Conservation (phyloP, 1,139 yeast species). For the Kodamaea fungicola region DNA sequence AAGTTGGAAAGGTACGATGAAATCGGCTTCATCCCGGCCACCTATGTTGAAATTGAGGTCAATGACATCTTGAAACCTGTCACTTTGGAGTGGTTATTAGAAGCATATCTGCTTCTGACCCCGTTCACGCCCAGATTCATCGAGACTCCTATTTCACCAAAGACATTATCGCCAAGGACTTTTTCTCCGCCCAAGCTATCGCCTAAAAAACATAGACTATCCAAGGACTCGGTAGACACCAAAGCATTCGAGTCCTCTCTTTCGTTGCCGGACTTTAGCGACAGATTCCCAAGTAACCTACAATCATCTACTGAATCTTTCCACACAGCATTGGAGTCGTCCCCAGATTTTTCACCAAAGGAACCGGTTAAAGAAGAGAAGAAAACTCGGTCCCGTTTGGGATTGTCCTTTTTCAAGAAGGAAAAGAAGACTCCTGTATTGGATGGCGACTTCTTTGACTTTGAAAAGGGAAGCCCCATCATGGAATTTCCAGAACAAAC, state of each 20-base stretch:
- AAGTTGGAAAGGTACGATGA: constrained; percentile 16
- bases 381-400: not conserved
- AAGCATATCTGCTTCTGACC: not conserved
- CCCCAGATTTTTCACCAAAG: too few relatives aligned
- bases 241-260: too few relatives aligned
- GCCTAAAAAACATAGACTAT: too few relatives aligned
- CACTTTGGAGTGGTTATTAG: constrained; percentile 9
- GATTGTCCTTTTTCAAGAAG: not conserved
- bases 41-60: constrained; percentile 21
- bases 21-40: constrained; percentile 21
- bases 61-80: constrained; percentile 19
- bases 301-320: too few relatives aligned
- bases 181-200: too few relatives aligned
- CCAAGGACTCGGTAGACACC: too few relatives aligned
- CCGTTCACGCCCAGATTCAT: not conserved
- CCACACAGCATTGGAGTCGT: too few relatives aligned
- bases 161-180: too few relatives aligned
- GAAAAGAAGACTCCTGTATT: not conserved
- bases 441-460: constrained; percentile 6
- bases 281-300: too few relatives aligned
- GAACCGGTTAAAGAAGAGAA: too few relatives aligned
- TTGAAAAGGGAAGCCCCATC: constrained; percentile 6
- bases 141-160: not conserved
- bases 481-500: constrained; percentile 3
- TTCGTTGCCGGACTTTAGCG: too few relatives aligned